Evolutionary conservation across 768 basidiomycete genomes (phyloP).

Genomic region (Amanita pseudoporphyria): DNA sequence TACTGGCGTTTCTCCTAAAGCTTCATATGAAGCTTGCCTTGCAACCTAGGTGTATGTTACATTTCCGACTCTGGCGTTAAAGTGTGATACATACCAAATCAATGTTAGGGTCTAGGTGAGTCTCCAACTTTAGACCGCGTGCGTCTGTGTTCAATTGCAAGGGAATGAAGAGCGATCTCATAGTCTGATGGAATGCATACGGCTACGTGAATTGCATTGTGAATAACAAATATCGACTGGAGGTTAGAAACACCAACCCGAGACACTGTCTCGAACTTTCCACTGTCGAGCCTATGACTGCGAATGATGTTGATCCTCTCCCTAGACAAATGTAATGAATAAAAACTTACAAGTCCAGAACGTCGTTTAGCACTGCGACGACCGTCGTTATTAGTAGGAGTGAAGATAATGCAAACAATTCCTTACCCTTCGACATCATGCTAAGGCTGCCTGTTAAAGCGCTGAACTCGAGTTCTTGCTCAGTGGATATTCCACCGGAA

Average conservation of each 20-base stretch:
- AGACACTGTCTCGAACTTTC: slow-evolving; percentile 65
- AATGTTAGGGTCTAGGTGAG: slow-evolving; percentile 58
- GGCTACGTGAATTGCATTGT: slow-evolving; percentile 29
- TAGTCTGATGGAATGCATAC: slow-evolving; percentile 69
- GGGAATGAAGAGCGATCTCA: slow-evolving; percentile 65
- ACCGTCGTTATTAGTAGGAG: slow-evolving; percentile 1
- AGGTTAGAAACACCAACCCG: slow-evolving; percentile 24
- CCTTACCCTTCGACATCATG: slow-evolving; percentile 80
- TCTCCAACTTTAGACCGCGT: slow-evolving; percentile 54
- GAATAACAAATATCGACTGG: not conserved
- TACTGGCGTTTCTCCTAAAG: slow-evolving; percentile 40
- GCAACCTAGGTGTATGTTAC: slow-evolving; percentile 34
- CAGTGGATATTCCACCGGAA: slow-evolving; percentile 56
- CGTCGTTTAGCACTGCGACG: slow-evolving; percentile 59
- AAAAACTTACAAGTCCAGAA: slow-evolving; percentile 61
- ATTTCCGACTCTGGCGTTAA: not conserved
- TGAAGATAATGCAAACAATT: slow-evolving; percentile 3
- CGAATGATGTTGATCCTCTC: not conserved
- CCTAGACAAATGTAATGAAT: not conserved
- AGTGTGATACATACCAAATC: slow-evolving; percentile 36
- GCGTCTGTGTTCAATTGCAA: slow-evolving; percentile 60
- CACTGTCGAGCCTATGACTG: slow-evolving; percentile 82
- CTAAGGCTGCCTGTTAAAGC: slow-evolving; percentile 73
- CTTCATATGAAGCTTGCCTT: slow-evolving; percentile 47
- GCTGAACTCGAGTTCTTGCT: slow-evolving; percentile 82